Base-by-base conservation (phyloP, 1,284 basidiomycete genomes). In the Singerocomus inundabilis region DNA sequence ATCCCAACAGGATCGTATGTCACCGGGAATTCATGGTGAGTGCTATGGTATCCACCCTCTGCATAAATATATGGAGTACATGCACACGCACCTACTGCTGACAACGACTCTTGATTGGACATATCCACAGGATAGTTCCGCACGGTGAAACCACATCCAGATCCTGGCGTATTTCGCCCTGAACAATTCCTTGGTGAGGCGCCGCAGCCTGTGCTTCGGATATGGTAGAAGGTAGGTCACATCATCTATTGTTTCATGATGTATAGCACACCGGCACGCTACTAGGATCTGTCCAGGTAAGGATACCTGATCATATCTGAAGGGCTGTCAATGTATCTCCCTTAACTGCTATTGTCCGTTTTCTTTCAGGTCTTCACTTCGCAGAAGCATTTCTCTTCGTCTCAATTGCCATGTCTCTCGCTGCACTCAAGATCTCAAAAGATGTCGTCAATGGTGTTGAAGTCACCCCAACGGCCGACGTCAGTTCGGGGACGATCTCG, bases 1-100 rank as follows among this genome's bases (percentile, higher is more conserved):
- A 70, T 78, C 16, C 76, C 74, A 0, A 73, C 75, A 53, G 72
- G 70, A 21, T 59, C 67, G 2, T 26, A 44, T 5, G 54, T 70
- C 6, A 32, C 68, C 5, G 44, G 54, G 33, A 68, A 64, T 18
- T 9, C 49, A 3, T 61, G 59, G 62, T 64, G 15, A 43, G 56
- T 46, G 25, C 33, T n/a, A n/a, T n/a, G n/a, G n/a, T n/a, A n/a
- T n/a, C n/a, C n/a, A n/a, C n/a, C n/a, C n/a, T n/a, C n/a, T n/a
- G n/a, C n/a, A n/a, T n/a, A n/a, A n/a, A n/a, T n/a, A n/a, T n/a
- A n/a, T n/a, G n/a, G n/a, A n/a, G n/a, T n/a, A n/a, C 1, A 10
- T 15, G 12, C 9, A 9, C 13, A 11, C 11, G 2, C 6, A 18
- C 28, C 33, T 13, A 2, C 4, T 2, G 21, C 6, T n/a, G 21